Base-by-base conservation (phyloP, 306 rosid species). In the Rubus parviflorus region DNA sequence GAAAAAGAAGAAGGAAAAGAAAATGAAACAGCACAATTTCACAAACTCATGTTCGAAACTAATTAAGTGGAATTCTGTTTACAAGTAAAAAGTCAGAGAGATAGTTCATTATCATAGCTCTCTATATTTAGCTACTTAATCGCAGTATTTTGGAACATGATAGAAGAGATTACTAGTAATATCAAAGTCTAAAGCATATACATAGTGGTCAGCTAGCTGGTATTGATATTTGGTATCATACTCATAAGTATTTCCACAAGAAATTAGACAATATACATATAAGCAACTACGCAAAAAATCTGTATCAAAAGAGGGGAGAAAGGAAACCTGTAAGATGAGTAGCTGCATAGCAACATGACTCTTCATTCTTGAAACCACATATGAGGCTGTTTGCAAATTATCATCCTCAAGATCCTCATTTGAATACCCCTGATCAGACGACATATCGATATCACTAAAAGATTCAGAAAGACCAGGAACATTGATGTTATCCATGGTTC, bases 341-440 rank as follows among this genome's bases (percentile, higher is more conserved):
- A 95, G 93, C 86, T 95, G 97, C 90, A 86, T 82, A 45, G 97
- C 86, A 81, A 95, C 91, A 86, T 95, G 97, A 83, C 85, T 90
- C 86, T 91, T 95, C 75, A 79, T 85, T 85, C 96, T 90, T 42
- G 97, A 89, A 83, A 92, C 91, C 16, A 89, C 89, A 70, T 95
- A 95, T 54, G 93, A 83, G 51, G 94, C 90, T 10, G 83, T 92
- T 82, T 95, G 99, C 82, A 95, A 85, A 80, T 88, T 88, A 81
- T 87, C 99, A 79, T 95, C 99, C 77, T 89, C 94, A 38, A 89
- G 74, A 81, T 90, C 97, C 77, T 90, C 92, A 75, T 81, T 88
- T 49, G 91, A 83, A 72, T 90, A 77, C 47, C 82, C 97, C 73
- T 90, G 88, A 80, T 88, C 96, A 20, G 97, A 88, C 54, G 79